Evolutionary conservation across 1,139 yeast species (phyloP).

Genomic region (Saccharomyces hybrid): DNA sequence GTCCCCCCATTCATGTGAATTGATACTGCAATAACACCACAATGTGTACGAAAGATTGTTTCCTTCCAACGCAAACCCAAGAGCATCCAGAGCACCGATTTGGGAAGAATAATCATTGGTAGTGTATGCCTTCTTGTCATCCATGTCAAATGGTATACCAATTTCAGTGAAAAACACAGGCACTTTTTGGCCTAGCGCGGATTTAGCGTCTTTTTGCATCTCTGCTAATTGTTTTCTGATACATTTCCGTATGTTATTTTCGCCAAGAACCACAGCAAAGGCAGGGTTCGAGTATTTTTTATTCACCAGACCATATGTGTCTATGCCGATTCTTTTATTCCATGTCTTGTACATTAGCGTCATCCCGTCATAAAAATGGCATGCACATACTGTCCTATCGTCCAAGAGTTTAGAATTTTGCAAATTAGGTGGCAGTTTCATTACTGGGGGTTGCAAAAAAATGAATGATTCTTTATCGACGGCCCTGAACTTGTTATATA

Average conservation of each 20-base stretch:
- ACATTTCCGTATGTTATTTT: constrained; percentile 64
- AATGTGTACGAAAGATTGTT: constrained; percentile 63
- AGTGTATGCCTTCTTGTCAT: constrained; percentile 57
- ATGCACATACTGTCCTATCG: constrained; percentile 61
- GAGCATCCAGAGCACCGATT: constrained; percentile 76
- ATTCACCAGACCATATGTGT: constrained; percentile 84
- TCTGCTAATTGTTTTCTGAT: constrained; percentile 57
- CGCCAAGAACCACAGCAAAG: constrained; percentile 75
- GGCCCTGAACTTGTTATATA: constrained; percentile 41
- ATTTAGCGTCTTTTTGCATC: constrained; percentile 53
- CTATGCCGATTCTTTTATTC: constrained; percentile 73
- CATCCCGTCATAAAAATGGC: constrained; percentile 91
- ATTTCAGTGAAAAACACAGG: constrained; percentile 84
- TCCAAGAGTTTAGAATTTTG: constrained; percentile 52
- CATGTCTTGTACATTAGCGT: constrained; percentile 83
- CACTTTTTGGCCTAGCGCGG: constrained; percentile 22
- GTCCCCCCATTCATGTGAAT: constrained; percentile 80
- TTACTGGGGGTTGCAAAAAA: constrained; percentile 75
- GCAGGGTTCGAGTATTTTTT: constrained; percentile 68
- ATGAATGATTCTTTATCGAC: constrained; percentile 45
- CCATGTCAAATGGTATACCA: constrained; percentile 98
- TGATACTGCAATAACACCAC: constrained; percentile 76
- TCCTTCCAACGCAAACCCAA: constrained; percentile 69
- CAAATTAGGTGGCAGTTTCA: constrained; percentile 69
- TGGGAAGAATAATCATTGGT: constrained; percentile 65